Conservation (phyloP, 495 filamentous ascomycete genomes). For the Paragyromitra xinjiangensis region DNA sequence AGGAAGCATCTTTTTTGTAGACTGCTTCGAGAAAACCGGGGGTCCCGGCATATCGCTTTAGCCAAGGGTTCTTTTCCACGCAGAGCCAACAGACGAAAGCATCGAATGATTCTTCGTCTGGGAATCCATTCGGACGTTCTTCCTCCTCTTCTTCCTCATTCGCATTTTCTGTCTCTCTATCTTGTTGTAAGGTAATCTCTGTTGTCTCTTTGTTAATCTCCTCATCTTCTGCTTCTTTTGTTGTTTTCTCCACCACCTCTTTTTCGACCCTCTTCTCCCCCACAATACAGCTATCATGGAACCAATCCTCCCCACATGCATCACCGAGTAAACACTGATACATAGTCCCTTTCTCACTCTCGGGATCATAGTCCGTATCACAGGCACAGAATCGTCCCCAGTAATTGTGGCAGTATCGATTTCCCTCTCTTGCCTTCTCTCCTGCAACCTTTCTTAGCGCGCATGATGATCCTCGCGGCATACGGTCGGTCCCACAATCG, state of each 20-base stretch:
- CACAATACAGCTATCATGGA: conserved; percentile 92
- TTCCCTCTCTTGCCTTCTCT: conserved; percentile 75
- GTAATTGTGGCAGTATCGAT: conserved; percentile 95
- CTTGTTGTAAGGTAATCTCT: neutral
- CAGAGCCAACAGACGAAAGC: conserved; percentile 95
- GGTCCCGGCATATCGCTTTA: conserved; percentile 86
- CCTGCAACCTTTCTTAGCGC: conserved; percentile 75
- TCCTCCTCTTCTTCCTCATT: conserved; percentile 63
- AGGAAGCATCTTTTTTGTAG: conserved; percentile 49
- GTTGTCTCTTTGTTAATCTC: conserved; percentile 35
- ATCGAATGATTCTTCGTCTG: conserved; percentile 85
- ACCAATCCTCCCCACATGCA: conserved; percentile 97
- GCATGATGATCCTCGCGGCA: conserved; percentile 68
- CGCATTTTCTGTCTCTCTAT: conserved; percentile 52
- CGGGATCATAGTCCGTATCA: conserved; percentile 80
- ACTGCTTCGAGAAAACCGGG: conserved; percentile 80
- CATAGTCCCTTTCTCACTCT: conserved; percentile 96
- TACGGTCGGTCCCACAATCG: conserved; percentile 90
- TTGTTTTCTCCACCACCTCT: conserved; percentile 54
- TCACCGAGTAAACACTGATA: conserved; percentile 92
- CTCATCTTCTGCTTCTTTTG: neutral
- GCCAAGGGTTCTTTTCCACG: conserved; percentile 86
- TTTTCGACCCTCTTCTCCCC: conserved; percentile 68
- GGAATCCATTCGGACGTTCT: conserved; percentile 77
- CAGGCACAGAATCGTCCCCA: conserved; percentile 93